Evolutionary conservation across 2,329 filamentous ascomycete genomes (phyloP).

Genomic region (Escovopsis sp.): DNA sequence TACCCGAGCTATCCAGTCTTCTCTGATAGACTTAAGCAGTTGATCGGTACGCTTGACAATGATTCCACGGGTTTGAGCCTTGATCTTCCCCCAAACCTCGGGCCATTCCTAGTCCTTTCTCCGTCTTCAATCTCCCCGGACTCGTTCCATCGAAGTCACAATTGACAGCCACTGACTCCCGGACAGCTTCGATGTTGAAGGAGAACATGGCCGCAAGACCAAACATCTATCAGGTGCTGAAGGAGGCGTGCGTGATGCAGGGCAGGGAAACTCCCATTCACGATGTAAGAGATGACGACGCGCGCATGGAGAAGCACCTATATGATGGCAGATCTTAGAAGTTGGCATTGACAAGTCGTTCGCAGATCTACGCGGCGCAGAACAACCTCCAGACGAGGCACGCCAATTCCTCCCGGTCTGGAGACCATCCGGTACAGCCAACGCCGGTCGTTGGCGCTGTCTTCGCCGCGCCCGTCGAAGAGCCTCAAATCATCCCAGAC

Average conservation of each 20-base stretch:
- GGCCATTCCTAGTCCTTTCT: no score
- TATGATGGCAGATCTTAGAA: neutral
- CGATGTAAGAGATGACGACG: conserved; percentile 64
- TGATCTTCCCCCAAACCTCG: no score
- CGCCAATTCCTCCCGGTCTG: neutral
- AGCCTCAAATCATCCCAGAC: conserved; percentile 64
- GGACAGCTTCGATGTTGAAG: conserved; percentile 68
- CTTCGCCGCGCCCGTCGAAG: conserved; percentile 54
- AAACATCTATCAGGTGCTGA: conserved; percentile 86
- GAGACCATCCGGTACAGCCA: conserved; percentile 28
- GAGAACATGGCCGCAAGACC: conserved; percentile 67
- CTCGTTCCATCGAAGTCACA: conserved; percentile 3
- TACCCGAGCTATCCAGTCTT: conserved; percentile 81
- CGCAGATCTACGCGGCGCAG: conserved; percentile 55
- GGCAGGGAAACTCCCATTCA: conserved; percentile 73
- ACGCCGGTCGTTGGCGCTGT: conserved; percentile 61
- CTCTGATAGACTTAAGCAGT: conserved; percentile 72
- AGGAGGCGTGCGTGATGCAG: conserved; percentile 78
- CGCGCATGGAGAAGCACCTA: neutral
- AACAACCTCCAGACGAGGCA: conserved; percentile 42
- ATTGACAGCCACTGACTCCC: conserved; percentile 6
- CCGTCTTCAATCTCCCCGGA: neutral
- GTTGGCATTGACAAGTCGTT: conserved; percentile 5
- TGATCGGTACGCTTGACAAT: conserved; percentile 54
- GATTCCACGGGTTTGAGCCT: neutral